These are phyloP conservation scores for Fusarium hostae DNA, from an alignment of 2,329 filamentous ascomycete genomes.

Conservation along the genomic window DNA sequence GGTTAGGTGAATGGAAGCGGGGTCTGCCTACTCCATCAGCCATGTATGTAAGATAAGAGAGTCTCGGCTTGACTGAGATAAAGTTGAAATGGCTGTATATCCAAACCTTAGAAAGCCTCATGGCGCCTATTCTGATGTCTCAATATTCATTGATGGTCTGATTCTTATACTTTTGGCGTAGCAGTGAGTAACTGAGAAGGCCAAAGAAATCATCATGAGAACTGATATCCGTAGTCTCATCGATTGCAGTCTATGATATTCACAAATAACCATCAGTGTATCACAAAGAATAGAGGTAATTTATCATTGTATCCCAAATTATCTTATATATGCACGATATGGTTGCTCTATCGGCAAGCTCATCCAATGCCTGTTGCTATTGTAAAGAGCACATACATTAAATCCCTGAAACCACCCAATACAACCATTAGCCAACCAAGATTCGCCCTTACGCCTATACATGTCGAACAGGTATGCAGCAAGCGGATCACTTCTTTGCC, in stretches of 20 bases:
- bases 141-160: neutral
- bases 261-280: neutral
- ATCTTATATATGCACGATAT: neutral
- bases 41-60: neutral
- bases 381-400: neutral
- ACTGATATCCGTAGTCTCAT: neutral
- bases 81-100: neutral
- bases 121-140: neutral
- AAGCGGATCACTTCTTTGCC: conserved; percentile 25
- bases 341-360: neutral
- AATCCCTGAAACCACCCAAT: neutral
- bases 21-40: neutral
- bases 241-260: neutral
- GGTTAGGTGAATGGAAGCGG: neutral
- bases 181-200: neutral
- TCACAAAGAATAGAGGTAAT: neutral
- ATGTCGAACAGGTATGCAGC: neutral
- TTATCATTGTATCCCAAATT: neutral
- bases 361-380: neutral
- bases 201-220: neutral
- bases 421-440: neutral
- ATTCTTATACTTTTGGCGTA: neutral
- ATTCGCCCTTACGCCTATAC: neutral
- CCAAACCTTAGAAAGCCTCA: neutral
- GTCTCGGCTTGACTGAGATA: neutral